Evolutionary conservation across 2,329 filamentous ascomycete species (phyloP), one percentile per base, ranked within the genome.

Genomic region (Cordyceps javanica): DNA sequence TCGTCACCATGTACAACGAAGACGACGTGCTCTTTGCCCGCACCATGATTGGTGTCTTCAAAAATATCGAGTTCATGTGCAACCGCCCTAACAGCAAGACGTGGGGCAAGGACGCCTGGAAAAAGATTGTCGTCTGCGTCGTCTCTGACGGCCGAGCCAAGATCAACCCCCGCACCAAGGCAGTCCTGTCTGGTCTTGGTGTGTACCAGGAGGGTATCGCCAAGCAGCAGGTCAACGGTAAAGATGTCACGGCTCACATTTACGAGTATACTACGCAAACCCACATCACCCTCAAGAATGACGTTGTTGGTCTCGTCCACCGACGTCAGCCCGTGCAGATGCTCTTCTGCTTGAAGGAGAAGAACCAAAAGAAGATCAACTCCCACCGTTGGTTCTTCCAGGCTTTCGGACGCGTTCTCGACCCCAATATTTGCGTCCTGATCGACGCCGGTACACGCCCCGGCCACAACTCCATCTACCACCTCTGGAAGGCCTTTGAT

Each of bases 331-430:
- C 94, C 0, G 90, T 99, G 2, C 94, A 99, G 75, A 88, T 99
- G 77, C 83, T 99, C 5, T 99, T 99, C 78, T 99, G 94, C 72
- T 74, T 99, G 60, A 99, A 99, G 78, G 94, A 99, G 70, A 97
- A 97, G 83, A 99, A 99, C 70, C 92, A 97, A 77, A 99, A 99
- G 80, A 99, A 99, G 81, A 99, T 99, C 82, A 99, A 99, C 71
- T 97, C 94, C 0, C 94, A 99, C 72, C 82, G 94, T 70, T 99
- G 94, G 94, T 97, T 99, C 77, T 99, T 99, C 81, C 89, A 95
- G 65, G 94, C 93, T 0, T 99, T 99, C 70, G 94, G 94, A 32
- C 84, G 87, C 23, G 89, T 97, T 3, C 76, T 99, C 45, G 88
- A 97, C 62, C 94, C 94, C 39, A 97, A 97, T 67, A 96, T 99